A percentile compares a stretch with the other conserved stretches of the same genome.
Evolutionary conservation across 306 rosid species (phyloP).

Genomic region (Biancaea sappan): DNA sequence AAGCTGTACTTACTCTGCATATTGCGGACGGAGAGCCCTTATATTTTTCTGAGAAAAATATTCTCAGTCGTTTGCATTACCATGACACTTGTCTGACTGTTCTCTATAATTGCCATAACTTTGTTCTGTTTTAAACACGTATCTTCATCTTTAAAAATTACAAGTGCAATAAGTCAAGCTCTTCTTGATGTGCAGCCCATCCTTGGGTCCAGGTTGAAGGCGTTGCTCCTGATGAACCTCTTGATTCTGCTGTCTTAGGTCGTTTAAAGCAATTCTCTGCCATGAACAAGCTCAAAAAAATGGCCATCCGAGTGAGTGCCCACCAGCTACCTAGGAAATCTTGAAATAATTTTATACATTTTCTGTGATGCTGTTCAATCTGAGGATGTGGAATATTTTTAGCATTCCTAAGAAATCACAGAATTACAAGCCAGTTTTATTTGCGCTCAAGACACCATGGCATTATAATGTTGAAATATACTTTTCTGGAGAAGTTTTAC

Average conservation of each 20-base stretch:
- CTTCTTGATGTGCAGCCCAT: slow-evolving; percentile 66
- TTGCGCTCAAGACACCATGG: neutral
- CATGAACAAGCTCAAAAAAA: slow-evolving; percentile 85
- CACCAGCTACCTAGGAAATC: slow-evolving; percentile 30
- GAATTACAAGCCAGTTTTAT: neutral
- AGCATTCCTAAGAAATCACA: neutral
- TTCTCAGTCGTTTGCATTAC: slow-evolving; percentile 9
- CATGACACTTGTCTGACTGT: slow-evolving; percentile 6
- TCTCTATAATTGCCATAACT: slow-evolving; percentile 26
- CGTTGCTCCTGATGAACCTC: slow-evolving; percentile 87
- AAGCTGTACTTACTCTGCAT: slow-evolving; percentile 22
- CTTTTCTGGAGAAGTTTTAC: neutral
- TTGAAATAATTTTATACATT: neutral
- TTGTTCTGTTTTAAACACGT: neutral
- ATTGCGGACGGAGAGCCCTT: slow-evolving; percentile 5
- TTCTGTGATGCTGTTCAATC: neutral
- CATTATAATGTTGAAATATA: slow-evolving; percentile 27
- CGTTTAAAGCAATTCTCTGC: slow-evolving; percentile 98
- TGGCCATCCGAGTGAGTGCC: slow-evolving; percentile 85
- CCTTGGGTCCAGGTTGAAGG: slow-evolving; percentile 90
- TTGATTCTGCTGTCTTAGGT: slow-evolving; percentile 86
- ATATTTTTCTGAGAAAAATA: neutral
- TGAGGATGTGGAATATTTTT: neutral
- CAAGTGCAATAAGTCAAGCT: slow-evolving; percentile 26
- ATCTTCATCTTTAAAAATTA: slow-evolving; percentile 22